Conservation (phyloP, 306 rosid species). For the Glycine soja region DNA sequence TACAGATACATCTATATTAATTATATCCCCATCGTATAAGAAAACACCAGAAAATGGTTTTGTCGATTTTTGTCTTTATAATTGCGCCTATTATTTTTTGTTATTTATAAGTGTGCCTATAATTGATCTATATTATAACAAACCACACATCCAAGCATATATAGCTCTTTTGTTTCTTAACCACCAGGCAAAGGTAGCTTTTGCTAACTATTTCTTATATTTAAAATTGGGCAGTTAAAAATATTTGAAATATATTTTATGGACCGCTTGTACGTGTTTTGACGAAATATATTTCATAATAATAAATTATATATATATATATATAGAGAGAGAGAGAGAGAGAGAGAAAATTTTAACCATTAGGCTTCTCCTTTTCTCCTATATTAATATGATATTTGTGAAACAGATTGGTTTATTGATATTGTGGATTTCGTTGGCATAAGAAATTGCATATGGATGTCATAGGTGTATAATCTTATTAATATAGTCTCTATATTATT, state of each 20-base stretch:
- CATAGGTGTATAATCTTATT: neutral
- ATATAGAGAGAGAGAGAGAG: too few relatives aligned
- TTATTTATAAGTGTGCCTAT: constrained; percentile 18
- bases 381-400: neutral
- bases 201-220: constrained; percentile 7
- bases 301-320: neutral
- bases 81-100: neutral
- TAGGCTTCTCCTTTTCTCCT: neutral
- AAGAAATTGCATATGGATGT: neutral
- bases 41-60: constrained; percentile 2
- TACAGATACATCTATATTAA: neutral
- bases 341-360: neutral
- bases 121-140: constrained; percentile 1
- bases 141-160: neutral
- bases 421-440: neutral
- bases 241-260: neutral
- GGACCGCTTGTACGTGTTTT: neutral
- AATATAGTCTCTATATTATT: too few relatives aligned
- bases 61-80: constrained; percentile 19
- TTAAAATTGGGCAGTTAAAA: neutral
- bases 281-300: neutral
- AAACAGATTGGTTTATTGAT: neutral
- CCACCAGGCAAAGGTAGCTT: neutral
- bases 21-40: neutral
- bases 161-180: constrained; percentile 14